Percentiles rank a stretch among this genome's conserved stretches.
These are phyloP conservation scores for Quercus berberidifolia DNA, from an alignment of 306 rosid species.

Conservation along the genomic window DNA sequence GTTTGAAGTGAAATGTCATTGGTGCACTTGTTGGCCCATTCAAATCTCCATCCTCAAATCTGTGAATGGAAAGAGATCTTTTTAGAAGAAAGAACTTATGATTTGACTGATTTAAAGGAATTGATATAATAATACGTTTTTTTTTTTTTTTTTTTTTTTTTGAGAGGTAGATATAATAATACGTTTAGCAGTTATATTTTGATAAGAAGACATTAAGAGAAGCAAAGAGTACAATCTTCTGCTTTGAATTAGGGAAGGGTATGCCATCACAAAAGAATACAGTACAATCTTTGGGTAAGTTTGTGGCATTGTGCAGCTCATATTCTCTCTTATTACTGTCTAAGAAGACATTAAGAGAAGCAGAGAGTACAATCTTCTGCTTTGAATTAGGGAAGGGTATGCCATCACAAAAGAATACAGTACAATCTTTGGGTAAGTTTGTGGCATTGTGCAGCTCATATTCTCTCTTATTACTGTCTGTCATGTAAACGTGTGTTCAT, in stretches of 20 bases:
- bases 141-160: too few species aligned
- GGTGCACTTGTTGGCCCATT: neutral
- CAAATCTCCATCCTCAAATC: neutral
- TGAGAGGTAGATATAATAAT: neutral
- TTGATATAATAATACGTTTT: neutral
- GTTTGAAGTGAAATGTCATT: slow-evolving; percentile 18
- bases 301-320: neutral
- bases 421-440: neutral
- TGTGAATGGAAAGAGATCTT: neutral
- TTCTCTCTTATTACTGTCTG: neutral
- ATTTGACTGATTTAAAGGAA: neutral
- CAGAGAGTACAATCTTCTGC: neutral
- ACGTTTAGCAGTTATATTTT: neutral
- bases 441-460: neutral
- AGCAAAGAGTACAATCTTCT: neutral
- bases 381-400: neutral
- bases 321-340: neutral
- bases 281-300: neutral
- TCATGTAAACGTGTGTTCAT: too few species aligned
- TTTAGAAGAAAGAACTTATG: neutral
- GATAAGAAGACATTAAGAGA: neutral
- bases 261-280: slow-evolving; percentile 10
- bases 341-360: neutral
- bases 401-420: slow-evolving; percentile 5
- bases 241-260: neutral